Conservation (phyloP, 352 stramenopile species). For the Globisporangium cylindrosporum region DNA sequence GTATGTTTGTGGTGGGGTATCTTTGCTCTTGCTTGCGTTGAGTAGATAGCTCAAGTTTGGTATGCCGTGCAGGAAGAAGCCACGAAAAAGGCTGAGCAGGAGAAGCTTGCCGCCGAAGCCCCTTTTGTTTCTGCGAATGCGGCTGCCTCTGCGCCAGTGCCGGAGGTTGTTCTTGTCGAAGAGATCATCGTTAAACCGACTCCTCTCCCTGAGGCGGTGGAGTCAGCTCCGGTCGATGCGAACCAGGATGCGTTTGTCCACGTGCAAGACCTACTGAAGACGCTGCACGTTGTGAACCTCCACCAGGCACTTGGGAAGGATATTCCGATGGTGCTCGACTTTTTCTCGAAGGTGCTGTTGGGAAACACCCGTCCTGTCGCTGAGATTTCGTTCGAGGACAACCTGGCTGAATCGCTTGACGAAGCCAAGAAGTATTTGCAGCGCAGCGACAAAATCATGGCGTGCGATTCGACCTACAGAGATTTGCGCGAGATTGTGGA, state of each 20-base stretch:
- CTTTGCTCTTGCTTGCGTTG: neutral
- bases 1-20: slow-evolving; percentile 11
- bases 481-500: slow-evolving; percentile 60
- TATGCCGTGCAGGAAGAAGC: slow-evolving; percentile 29
- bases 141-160: slow-evolving; percentile 16
- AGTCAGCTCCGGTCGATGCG: slow-evolving; percentile 12
- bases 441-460: slow-evolving; percentile 68
- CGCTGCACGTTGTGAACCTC: slow-evolving; percentile 74
- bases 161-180: slow-evolving; percentile 3
- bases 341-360: slow-evolving; percentile 82
- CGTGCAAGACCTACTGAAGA: slow-evolving; percentile 72
- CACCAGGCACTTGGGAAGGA: slow-evolving; percentile 70
- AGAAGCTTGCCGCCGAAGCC: slow-evolving; percentile 8
- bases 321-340: slow-evolving; percentile 80
- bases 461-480: slow-evolving; percentile 69
- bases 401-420: slow-evolving; percentile 73
- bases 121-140: slow-evolving; percentile 7
- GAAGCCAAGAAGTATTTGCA: slow-evolving; percentile 73
- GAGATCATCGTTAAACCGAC: neutral
- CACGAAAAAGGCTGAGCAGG: slow-evolving; percentile 27
- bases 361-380: slow-evolving; percentile 73
- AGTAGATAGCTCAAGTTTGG: neutral
- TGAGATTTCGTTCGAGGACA: slow-evolving; percentile 76
- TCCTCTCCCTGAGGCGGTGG: slow-evolving; percentile 14
- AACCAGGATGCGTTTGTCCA: slow-evolving; percentile 36